Base-by-base conservation (phyloP, 2,329 filamentous ascomycete species). In the Cercospora citrullina region DNA sequence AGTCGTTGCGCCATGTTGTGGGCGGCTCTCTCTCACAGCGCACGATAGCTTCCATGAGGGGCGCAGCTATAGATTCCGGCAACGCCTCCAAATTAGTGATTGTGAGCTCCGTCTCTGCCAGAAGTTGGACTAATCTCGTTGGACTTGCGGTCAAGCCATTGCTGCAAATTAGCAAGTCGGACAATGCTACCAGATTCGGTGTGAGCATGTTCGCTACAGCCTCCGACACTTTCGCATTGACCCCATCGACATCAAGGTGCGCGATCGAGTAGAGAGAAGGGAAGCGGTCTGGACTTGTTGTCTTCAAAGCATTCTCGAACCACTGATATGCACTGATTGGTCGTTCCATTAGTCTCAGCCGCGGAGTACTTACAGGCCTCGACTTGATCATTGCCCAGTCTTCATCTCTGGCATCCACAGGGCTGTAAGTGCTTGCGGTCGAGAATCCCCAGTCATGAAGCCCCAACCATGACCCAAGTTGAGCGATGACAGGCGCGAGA, bases 11-110 rank as follows among this genome's bases (percentile, higher is more conserved):
- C 93, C 94, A 98, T 1, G 85, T 87, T 0, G 89, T 86, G 9
- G 93, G 92, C 18, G 94, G 94, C 68, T 88, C 87, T n/a, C 89
- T 87, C 77, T 97, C 94, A 72, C 92, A 96, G 70, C 88, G 86
- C n/a, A 90, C 87, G 48, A 98, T 93, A 5, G 90, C 89, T 80
- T 98, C 94, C 76, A 91, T 90, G 14, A 98, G 83, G 0, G 92
- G 91, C 2, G 90, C 87, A 64, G 91, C 86, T n/a, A 97, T 84
- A 28, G 92, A 89, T 78, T 96, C 93, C 1, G 95, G 94, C 1
- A 98, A 82, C 0, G 91, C 93, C 70, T 96, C 92, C 16, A 98
- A 85, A 60, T 94, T 82, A 26, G 86, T 83, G 9, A 81, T 79
- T 6, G 86, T 89, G 58, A 97, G 87, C 0, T 90, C 89, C 69